Conservation (phyloP, 2,329 filamentous ascomycete genomes). For the Myotisia sp. region DNA sequence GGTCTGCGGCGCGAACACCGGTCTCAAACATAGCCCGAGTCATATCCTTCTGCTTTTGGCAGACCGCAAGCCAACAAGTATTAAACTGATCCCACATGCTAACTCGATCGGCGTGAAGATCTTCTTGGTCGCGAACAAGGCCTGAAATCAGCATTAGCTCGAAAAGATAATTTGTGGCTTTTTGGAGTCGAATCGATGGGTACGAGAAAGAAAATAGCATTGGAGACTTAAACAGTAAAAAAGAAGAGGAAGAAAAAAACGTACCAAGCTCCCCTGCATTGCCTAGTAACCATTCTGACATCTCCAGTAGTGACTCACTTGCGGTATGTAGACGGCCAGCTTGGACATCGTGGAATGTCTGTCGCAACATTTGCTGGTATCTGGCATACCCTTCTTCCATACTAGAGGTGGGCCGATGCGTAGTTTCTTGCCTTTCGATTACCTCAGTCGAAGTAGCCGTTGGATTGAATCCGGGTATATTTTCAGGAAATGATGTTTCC, state of each 20-base stretch:
- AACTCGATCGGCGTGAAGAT: constrained; percentile 59
- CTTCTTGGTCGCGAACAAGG: constrained; percentile 68
- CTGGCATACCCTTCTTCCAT: constrained; percentile 55
- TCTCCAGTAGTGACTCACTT: constrained; percentile 42
- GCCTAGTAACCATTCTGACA: constrained; percentile 53
- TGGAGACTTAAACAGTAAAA: constrained; percentile 4
- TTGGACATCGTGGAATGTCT: constrained; percentile 58
- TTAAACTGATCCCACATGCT: constrained; percentile 92
- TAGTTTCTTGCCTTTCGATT: constrained; percentile 15
- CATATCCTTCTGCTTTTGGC: constrained; percentile 72
- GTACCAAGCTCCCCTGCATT: constrained; percentile 54
- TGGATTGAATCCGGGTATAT: constrained; percentile 37
- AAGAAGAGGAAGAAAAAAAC: constrained; percentile 19
- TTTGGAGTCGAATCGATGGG: constrained; percentile 10
- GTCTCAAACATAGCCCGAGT: constrained; percentile 45
- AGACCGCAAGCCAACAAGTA: constrained; percentile 69
- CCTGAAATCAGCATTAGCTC: constrained; percentile 40
- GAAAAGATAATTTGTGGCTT: constrained; percentile 14
- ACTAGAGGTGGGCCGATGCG: constrained; percentile 31
- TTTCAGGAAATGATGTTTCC: constrained; percentile 37
- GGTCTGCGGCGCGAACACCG: constrained; percentile 41
- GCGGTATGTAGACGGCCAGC: constrained; percentile 48
- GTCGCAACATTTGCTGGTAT: constrained; percentile 42
- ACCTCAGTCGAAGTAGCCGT: constrained; percentile 27
- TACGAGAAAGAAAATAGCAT: no score